Evolutionary conservation across 352 stramenopile species (phyloP), one percentile per base, ranked within the genome.

Genomic region (Pythium oligandrum): DNA sequence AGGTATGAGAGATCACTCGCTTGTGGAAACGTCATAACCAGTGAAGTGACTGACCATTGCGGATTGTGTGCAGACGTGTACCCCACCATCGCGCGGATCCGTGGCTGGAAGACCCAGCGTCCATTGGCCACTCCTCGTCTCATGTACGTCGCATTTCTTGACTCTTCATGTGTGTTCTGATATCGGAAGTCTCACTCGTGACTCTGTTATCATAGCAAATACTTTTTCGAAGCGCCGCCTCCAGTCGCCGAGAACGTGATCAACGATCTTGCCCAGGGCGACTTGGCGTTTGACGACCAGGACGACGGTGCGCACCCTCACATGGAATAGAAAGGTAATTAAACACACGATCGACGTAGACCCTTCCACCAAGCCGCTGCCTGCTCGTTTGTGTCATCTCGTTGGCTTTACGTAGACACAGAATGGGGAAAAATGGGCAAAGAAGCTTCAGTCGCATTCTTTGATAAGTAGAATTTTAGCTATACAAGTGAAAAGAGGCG

Each of bases 71-170:
- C 44, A 95, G 98, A 98, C 67, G 92, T 99, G 2, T 99, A 98
- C 75, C 97, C 97, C 12, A 94, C 89, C 3, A 95, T 99, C 45
- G 96, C 96, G 5, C 79, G 88, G 40, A 97, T 99, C 55, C 82
- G 96, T 61, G 95, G 93, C 40, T 99, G 96, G 96, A 94, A 86
- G 57, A 87, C 77, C 3, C 87, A 93, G 58, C 83, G 86, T 46
- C 83, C 97, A 31, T 77, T 99, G 44, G 84, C 88, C 47, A 97
- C 96, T 30, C 96, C 96, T 17, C 83, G 81, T 9, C 55, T 98
- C 51, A 66, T 99, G 68, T 95, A 91, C 61, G 77, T 70, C 48
- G 37, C 17, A 26, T 26, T 26, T 26, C 17, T 26, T 26, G 17
- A 26, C 17, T 26, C 17, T 26, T 26, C 17, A 26, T 26, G 17